Evolutionary conservation across 768 basidiomycete genomes (phyloP).

Genomic region (Pholiota molesta): DNA sequence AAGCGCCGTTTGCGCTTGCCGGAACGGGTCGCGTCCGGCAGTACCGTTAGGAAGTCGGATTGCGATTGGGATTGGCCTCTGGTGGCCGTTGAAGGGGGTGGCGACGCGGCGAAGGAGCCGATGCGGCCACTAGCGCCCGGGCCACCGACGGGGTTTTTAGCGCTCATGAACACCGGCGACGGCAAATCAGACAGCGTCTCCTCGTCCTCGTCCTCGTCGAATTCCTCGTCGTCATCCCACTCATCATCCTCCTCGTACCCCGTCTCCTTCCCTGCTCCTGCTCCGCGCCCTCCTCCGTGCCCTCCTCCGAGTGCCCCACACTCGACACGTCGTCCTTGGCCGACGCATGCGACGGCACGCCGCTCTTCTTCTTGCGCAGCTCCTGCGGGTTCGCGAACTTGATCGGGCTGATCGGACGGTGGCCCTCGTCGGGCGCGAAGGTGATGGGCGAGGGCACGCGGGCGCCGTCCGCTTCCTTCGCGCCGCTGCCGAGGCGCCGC

Average conservation of each 20-base stretch:
- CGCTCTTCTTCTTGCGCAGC: conserved; percentile 15
- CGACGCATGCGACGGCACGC: not conserved
- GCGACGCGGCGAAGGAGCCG: not conserved
- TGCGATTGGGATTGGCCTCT: not conserved
- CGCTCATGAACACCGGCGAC: conserved; percentile 4
- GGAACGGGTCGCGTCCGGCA: not conserved
- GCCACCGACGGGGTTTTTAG: conserved; percentile 1
- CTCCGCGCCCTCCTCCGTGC: not conserved
- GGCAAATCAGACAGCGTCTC: not conserved
- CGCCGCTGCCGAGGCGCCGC: conserved; percentile 18
- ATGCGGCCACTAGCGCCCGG: conserved; percentile 3
- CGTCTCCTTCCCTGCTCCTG: conserved; percentile 7
- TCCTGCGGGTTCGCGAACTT: conserved; percentile 31
- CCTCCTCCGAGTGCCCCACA: conserved; percentile 1
- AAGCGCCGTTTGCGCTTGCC: conserved; percentile 6
- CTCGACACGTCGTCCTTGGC: not conserved
- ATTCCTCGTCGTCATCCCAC: conserved; percentile 22
- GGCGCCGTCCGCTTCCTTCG: conserved; percentile 13
- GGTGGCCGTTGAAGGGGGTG: not conserved
- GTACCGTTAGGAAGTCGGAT: not conserved
- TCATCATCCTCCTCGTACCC: conserved; percentile 12
- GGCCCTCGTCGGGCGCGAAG: conserved; percentile 54
- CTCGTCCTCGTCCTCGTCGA: conserved; percentile 38
- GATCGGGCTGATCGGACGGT: conserved; percentile 46
- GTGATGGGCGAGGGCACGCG: conserved; percentile 70